Conservation (phyloP, 495 filamentous ascomycete genomes). For the Apodospora peruviana region DNA sequence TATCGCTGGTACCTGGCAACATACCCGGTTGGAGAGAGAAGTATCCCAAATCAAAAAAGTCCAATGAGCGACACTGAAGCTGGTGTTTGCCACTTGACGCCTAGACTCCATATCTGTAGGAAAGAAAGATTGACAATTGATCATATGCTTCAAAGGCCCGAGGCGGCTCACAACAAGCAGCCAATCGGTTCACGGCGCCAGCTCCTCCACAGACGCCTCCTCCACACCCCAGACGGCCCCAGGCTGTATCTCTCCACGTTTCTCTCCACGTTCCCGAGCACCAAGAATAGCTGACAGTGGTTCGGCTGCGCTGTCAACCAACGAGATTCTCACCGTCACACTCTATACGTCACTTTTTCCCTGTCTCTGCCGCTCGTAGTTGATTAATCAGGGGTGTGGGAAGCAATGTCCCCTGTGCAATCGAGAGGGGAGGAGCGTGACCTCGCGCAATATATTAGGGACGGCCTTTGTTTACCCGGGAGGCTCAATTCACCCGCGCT, state of each 20-base stretch:
- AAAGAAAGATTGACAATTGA: neutral
- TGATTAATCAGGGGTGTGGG: slow-evolving; percentile 1
- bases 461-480: slow-evolving; percentile 18
- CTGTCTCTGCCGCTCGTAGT: slow-evolving; percentile 1
- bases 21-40: neutral
- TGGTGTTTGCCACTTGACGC: slow-evolving; percentile 9
- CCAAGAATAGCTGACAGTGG: slow-evolving; percentile 1
- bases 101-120: neutral
- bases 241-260: neutral
- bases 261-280: slow-evolving; percentile 3
- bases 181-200: slow-evolving; percentile 2
- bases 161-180: slow-evolving; percentile 2
- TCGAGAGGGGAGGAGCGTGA: slow-evolving; percentile 10
- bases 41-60: neutral
- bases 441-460: slow-evolving; percentile 4
- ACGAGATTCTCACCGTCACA: neutral
- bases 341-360: neutral
- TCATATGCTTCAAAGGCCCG: slow-evolving; percentile 19
- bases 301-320: neutral
- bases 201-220: neutral
- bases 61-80: no score
- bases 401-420: neutral
- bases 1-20: neutral
- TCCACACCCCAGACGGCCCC: slow-evolving; percentile 3
- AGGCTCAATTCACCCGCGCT: slow-evolving; percentile 10